Evolutionary conservation across 1,139 yeast species (phyloP), one percentile per base, ranked within the genome.

Genomic region (Yamadazyma taylorii): DNA sequence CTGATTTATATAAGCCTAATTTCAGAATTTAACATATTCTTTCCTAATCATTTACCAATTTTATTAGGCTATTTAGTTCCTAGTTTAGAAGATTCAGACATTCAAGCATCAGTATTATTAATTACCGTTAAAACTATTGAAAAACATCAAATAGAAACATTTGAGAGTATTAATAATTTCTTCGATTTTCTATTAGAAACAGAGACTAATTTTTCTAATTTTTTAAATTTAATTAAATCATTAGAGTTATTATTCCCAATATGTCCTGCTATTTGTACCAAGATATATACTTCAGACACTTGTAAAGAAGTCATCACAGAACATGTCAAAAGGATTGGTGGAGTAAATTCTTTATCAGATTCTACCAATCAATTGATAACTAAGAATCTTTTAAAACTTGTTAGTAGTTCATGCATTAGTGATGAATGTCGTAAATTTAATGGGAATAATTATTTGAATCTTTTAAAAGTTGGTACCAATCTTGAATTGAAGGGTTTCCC

Each of bases 391-490:
- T 50, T 68, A 30, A 52, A 53, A 25, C 51, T 66, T 3, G 53
- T 68, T 1, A 55, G 62, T 23, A 41, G 58, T 19, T 66, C 75
- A 0, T 67, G 73, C 40, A 60, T 69, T 9, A 55, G 60, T 26
- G 73, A 68, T 29, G 50, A 55, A 8, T 56, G 73, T 38, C 57
- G 77, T 17, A 54, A 53, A 16, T 61, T 53, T 43, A 69, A 63
- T 33, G 48, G 62, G 4, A 41, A 52, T 13, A 56, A 56, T 27
- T 73, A 63, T 43, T 43, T 61, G 16, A 50, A 52, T 2, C 48
- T 67, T 11, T 46, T 73, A 11, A 45, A 55, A 45, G 36, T 48
- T 34, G 56, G 64, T 17, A 35, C 53, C 4, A 37, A 35, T 10
- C 35, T 47, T 32, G 46, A 43, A 3, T 8, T 34, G 8, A 17